phyloP scores from a whole-genome alignment of 495 filamentous ascomycete genomes.

The Eremomyces bilateralis region DNA sequence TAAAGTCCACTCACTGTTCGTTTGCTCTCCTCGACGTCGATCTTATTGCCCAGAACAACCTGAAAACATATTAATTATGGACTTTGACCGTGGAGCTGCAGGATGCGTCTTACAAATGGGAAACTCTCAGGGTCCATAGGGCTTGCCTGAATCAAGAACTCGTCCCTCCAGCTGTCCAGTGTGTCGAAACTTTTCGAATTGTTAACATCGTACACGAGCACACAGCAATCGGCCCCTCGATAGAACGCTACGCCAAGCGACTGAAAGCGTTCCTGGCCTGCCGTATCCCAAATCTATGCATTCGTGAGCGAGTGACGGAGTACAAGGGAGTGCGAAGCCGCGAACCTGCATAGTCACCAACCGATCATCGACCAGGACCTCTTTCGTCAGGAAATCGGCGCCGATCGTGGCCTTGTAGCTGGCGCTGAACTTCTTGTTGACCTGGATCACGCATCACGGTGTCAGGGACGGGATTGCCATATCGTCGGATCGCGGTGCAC shows the following conservation, averaged over 20 bases:
- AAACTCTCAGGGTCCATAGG: conserved; percentile 94
- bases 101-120: conserved; percentile 59
- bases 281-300: conserved; percentile 85
- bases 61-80: no score
- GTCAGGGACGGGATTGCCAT: not conserved
- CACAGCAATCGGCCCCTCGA: conserved; percentile 94
- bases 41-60: conserved; percentile 96
- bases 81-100: no score
- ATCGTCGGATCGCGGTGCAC: conserved; percentile 1
- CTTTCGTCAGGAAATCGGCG: conserved; percentile 95
- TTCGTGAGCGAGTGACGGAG: conserved; percentile 9
- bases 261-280: conserved; percentile 94
- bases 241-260: conserved; percentile 97
- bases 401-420: conserved; percentile 99
- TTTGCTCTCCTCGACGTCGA: conserved; percentile 96
- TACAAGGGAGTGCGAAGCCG: not conserved
- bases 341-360: conserved; percentile 95
- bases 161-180: conserved; percentile 93
- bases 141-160: conserved; percentile 94
- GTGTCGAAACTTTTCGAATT: conserved; percentile 98
- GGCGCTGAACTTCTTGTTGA: conserved; percentile 99
- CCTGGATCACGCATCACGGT: conserved; percentile 28
- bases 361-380: conserved; percentile 91
- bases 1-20: conserved; percentile 37
- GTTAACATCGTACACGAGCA: conserved; percentile 96